Percentiles rank a stretch among this genome's conserved stretches.
These are phyloP conservation scores for Noccaea bulbosa DNA, from an alignment of 345 rosid species.

Conservation along the genomic window DNA sequence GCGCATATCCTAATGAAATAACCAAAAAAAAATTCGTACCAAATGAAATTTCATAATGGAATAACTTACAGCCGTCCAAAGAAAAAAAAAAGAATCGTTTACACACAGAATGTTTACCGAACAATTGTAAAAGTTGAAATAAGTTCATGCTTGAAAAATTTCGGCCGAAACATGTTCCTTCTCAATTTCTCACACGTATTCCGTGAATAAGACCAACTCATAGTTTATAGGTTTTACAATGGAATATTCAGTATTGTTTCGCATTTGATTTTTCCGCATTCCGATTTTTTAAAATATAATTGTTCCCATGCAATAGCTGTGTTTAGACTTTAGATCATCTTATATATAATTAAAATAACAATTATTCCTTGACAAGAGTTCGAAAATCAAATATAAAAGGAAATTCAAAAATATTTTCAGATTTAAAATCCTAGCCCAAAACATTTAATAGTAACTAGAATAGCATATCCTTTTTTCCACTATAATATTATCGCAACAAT, in stretches of 20 bases:
- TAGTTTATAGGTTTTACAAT: slow-evolving; percentile 23
- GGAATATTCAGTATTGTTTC: slow-evolving; percentile 31
- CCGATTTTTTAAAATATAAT: not conserved
- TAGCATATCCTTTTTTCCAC: slow-evolving; percentile 30
- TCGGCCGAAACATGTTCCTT: slow-evolving; percentile 11
- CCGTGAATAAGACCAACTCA: slow-evolving; percentile 30
- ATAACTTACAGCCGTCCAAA: not conserved
- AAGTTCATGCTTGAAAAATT: not conserved
- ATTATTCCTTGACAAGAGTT: slow-evolving; percentile 12
- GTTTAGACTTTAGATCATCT: slow-evolving; percentile 27
- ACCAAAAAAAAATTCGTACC: not conserved
- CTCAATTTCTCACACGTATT: slow-evolving; percentile 38
- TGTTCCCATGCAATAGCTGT: slow-evolving; percentile 45
- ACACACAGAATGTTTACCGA: not conserved
- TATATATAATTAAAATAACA: not conserved
- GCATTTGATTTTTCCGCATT: slow-evolving; percentile 27
- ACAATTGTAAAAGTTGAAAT: slow-evolving; percentile 1
- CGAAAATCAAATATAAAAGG: slow-evolving; percentile 3
- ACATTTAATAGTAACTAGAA: slow-evolving; percentile 11
- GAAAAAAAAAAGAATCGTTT: not conserved
- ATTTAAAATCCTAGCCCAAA: not conserved
- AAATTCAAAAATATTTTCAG: slow-evolving; percentile 3
- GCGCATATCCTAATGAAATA: not conserved
- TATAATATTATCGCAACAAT: slow-evolving; percentile 25
- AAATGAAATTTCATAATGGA: not conserved